Evolutionary conservation across 1,284 basidiomycete species (phyloP), one percentile per base, ranked within the genome.

Genomic region (Malassezia brasiliensis): DNA sequence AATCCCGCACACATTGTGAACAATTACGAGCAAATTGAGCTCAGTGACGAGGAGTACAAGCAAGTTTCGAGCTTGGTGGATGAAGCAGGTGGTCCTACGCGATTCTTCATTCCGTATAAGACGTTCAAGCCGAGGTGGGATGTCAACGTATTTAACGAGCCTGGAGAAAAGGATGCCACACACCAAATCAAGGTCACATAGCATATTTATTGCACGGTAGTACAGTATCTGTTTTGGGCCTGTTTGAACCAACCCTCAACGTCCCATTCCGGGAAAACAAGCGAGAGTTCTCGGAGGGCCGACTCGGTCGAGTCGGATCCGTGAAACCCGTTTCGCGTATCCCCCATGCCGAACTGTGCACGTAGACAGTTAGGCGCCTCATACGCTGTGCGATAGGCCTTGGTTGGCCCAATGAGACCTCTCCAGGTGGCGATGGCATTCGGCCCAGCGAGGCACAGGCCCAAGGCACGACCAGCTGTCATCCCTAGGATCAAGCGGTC

Each of bases 1-100:
- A 76, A 72, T 3, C 62, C 65, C 14, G 57, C 55, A 6, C 64
- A 75, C 22, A 77, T 77, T 62, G 60, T 67, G 49, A 56, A 45
- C 55, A 77, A 77, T 72, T 72, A 76, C 47, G 59, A 65, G 51
- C 61, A 74, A 53, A 59, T 77, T 56, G 58, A 65, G 32, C 62
- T 77, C 22, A 53, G 53, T 41, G 59, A 68, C 15, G 74, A 74
- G 40, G 74, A 77, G 50, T 60, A 71, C 50, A 53, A 61, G 10
- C 66, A 61, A 50, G 63, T 77, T 34, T 53, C 63, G 19, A 44
- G 54, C 41, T 28, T 45, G 11, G 39, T 67, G 19, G 38, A 55
- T 47, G 63, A 66, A 37, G 53, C 61, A 49, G 74, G 70, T 19
- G 59, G 61, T 20, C 60, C 68, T 47, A 63, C 56, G 32, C 60